Conservation (phyloP, 1,139 yeast species). For the Debaryomyces robertsiae region DNA sequence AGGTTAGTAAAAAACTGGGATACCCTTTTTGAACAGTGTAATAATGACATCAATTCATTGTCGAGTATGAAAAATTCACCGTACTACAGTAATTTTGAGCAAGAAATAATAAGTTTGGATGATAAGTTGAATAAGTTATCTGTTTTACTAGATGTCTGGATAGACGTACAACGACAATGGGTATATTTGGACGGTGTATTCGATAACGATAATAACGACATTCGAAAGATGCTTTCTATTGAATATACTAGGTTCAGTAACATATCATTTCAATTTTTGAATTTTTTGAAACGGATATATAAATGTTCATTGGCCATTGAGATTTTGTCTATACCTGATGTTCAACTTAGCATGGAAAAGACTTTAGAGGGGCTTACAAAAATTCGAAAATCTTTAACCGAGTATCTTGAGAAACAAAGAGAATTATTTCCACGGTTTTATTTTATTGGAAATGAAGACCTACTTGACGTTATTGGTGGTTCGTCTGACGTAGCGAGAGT, state of each 20-base stretch:
- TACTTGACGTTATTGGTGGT: slow-evolving; percentile 79
- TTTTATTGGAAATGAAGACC: slow-evolving; percentile 88
- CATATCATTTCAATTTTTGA: slow-evolving; percentile 62
- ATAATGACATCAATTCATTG: slow-evolving; percentile 63
- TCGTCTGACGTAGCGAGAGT: slow-evolving; percentile 50
- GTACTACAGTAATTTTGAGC: slow-evolving; percentile 62
- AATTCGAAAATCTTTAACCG: slow-evolving; percentile 69
- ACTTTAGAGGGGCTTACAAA: slow-evolving; percentile 53
- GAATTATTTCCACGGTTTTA: slow-evolving; percentile 79
- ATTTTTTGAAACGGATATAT: slow-evolving; percentile 52
- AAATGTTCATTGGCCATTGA: slow-evolving; percentile 60
- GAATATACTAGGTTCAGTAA: slow-evolving; percentile 72
- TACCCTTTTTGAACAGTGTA: slow-evolving; percentile 56
- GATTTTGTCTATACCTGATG: slow-evolving; percentile 54
- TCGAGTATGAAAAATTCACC: slow-evolving; percentile 75
- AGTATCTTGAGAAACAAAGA: slow-evolving; percentile 80
- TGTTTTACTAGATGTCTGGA: slow-evolving; percentile 67
- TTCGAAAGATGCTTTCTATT: slow-evolving; percentile 63
- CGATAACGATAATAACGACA: slow-evolving; percentile 53
- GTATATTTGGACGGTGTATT: slow-evolving; percentile 82
- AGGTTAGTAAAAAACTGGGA: slow-evolving; percentile 74
- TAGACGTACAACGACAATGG: slow-evolving; percentile 90
- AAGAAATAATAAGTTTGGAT: slow-evolving; percentile 59
- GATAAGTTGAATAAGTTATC: slow-evolving; percentile 54
- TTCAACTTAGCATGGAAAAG: slow-evolving; percentile 46